Percentiles rank a stretch among this genome's conserved stretches.
These are phyloP conservation scores for Ceratocystis cacaofunesta DNA, from an alignment of 2,329 filamentous ascomycete genomes.

Conservation along the genomic window DNA sequence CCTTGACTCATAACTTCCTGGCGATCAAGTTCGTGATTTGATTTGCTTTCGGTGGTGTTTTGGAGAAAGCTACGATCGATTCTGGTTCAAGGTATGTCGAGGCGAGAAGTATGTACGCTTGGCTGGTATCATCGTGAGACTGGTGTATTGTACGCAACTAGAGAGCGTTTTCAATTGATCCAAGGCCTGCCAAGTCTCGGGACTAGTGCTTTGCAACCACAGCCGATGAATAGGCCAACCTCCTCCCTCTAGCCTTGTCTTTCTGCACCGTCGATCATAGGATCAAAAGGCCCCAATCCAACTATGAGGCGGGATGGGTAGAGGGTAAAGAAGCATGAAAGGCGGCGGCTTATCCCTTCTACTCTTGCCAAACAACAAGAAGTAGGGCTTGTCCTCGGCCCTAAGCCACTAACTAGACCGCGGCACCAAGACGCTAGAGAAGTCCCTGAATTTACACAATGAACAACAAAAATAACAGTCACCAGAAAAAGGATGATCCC, in stretches of 20 bases:
- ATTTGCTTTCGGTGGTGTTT: background rate
- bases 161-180: background rate
- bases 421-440: background rate
- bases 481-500: background rate
- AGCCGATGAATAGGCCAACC: background rate
- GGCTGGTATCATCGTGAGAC: background rate
- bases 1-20: background rate
- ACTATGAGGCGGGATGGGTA: background rate
- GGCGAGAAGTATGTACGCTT: background rate
- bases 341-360: background rate
- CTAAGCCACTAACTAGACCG: too few species aligned
- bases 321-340: background rate
- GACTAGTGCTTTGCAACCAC: background rate
- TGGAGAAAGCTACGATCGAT: background rate
- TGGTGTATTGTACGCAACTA: background rate
- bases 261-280: background rate
- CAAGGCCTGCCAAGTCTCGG: background rate
- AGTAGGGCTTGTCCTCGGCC: too few species aligned
- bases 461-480: background rate
- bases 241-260: background rate
- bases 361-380: background rate
- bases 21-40: constrained; percentile 2
- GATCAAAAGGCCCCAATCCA: background rate
- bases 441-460: background rate
- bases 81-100: background rate